Conservation (phyloP, 805 yeast genomes). For the Cyberlindnera misumaiensis region DNA sequence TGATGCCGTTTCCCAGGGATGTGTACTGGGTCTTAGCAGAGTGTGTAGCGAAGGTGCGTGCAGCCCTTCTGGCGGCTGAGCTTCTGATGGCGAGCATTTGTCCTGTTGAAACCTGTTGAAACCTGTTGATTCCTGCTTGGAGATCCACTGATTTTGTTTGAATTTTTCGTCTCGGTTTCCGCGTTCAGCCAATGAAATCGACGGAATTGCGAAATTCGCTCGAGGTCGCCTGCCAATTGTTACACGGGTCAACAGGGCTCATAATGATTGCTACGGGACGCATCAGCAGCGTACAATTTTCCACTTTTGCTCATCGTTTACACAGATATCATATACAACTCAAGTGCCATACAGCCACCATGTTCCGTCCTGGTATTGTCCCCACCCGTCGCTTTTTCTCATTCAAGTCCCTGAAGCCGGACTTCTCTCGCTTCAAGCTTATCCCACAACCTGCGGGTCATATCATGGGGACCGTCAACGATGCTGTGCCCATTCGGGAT, state of each 20-base stretch:
- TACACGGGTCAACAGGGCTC: not conserved
- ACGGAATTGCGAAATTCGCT: slow-evolving; percentile 14
- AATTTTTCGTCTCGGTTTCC: too few species aligned
- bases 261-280: not conserved
- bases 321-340: too few species aligned
- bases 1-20: slow-evolving; percentile 65
- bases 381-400: not conserved
- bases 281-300: not conserved
- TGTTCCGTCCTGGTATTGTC: not conserved
- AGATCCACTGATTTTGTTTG: not conserved
- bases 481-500: slow-evolving; percentile 57
- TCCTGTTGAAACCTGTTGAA: too few species aligned
- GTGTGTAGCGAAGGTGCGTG: slow-evolving; percentile 53
- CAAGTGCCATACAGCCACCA: not conserved
- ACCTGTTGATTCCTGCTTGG: not conserved
- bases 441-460: slow-evolving; percentile 69
- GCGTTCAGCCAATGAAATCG: slow-evolving; percentile 10
- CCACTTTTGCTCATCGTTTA: too few species aligned
- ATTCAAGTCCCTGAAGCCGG: slow-evolving; percentile 19
- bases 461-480: slow-evolving; percentile 67
- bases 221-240: not conserved
- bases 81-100: slow-evolving; percentile 23
- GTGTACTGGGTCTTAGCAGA: slow-evolving; percentile 62
- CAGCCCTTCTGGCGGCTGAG: slow-evolving; percentile 12
- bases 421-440: slow-evolving; percentile 32